Evolutionary conservation across 2,329 filamentous ascomycete genomes (phyloP).

Genomic region (Sporothrix pallida): DNA sequence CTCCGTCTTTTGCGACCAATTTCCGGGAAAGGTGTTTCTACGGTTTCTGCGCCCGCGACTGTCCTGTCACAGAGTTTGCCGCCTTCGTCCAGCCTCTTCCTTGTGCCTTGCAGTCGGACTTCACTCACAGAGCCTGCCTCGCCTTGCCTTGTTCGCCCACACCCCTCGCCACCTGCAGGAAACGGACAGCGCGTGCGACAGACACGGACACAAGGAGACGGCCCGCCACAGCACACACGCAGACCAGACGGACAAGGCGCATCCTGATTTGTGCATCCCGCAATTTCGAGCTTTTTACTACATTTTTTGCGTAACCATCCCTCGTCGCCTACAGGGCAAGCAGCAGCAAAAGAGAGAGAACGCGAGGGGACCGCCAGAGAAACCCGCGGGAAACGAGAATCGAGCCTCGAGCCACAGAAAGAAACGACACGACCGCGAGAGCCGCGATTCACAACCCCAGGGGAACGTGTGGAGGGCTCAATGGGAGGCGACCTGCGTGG

Average conservation of each 20-base stretch:
- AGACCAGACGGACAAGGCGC: constrained; percentile 17
- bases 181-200: constrained; percentile 19
- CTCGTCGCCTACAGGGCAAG: neutral
- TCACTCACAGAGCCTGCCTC: neutral
- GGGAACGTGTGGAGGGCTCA: neutral
- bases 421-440: neutral
- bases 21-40: too few relatives aligned
- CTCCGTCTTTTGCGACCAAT: neutral
- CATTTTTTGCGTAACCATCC: constrained; percentile 31
- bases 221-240: constrained; percentile 21
- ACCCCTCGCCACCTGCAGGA: constrained; percentile 8
- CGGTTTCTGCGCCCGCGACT: neutral
- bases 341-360: neutral
- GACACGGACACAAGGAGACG: neutral
- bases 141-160: neutral
- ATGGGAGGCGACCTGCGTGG: constrained; percentile 26
- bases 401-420: too few relatives aligned
- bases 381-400: neutral
- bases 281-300: neutral
- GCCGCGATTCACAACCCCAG: constrained; percentile 1
- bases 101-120: neutral
- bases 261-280: constrained; percentile 27
- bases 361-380: neutral
- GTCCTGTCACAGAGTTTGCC: neutral
- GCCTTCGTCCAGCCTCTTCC: neutral